These are phyloP conservation scores for Wickerhamomyces canadensis DNA, from an alignment of 805 yeast genomes.

Conservation along the genomic window DNA sequence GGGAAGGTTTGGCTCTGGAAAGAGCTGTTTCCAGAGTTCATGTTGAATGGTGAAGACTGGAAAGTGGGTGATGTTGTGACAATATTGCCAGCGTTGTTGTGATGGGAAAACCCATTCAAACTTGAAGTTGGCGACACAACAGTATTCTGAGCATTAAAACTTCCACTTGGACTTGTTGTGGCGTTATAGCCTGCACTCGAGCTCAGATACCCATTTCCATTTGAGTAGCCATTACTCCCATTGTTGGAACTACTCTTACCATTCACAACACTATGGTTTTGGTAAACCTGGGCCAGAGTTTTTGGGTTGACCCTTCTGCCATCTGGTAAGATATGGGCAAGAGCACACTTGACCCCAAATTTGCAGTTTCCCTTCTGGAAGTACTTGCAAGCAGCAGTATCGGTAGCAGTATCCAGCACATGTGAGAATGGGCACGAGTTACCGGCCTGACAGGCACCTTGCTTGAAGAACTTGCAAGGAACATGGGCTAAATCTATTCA, in stretches of 20 bases:
- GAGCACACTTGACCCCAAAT: slow-evolving; percentile 90
- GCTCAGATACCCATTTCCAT: slow-evolving; percentile 4
- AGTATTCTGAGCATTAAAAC: neutral
- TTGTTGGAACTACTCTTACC: slow-evolving; percentile 2
- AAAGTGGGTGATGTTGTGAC: neutral
- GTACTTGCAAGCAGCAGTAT: slow-evolving; percentile 76
- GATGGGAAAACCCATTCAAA: neutral
- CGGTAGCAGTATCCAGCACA: slow-evolving; percentile 42
- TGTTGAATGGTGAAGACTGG: neutral
- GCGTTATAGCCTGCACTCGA: neutral
- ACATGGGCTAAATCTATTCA: slow-evolving; percentile 75
- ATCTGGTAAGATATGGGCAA: slow-evolving; percentile 86
- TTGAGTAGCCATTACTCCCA: neutral
- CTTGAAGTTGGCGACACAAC: neutral
- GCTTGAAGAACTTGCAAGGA: slow-evolving; percentile 90
- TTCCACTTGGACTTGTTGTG: slow-evolving; percentile 1
- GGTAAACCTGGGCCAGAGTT: slow-evolving; percentile 28
- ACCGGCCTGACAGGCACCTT: slow-evolving; percentile 96
- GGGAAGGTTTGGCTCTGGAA: slow-evolving; percentile 5
- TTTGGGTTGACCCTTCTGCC: slow-evolving; percentile 72
- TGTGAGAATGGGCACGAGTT: slow-evolving; percentile 88
- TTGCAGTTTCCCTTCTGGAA: slow-evolving; percentile 96
- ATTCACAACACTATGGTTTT: slow-evolving; percentile 14
- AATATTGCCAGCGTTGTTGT: neutral
- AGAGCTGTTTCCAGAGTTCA: slow-evolving; percentile 5